Percentiles rank a stretch among this genome's conserved stretches.
phyloP scores from a whole-genome alignment of 768 basidiomycete genomes.

The Gymnopilus dilepis region DNA sequence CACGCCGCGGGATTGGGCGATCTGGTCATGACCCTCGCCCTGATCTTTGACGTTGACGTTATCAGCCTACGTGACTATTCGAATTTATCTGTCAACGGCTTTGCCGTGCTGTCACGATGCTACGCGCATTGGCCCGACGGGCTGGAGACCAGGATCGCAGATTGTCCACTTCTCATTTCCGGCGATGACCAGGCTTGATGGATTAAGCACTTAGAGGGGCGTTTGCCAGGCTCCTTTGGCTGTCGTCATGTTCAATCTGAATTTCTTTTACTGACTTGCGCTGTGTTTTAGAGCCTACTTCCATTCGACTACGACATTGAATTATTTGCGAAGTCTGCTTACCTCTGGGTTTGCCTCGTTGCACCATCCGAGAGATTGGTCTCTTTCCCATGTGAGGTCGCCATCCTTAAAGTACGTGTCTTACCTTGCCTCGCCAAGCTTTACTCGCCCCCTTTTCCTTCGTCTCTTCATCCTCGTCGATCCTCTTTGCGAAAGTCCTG shows the following conservation, averaged over 20 bases:
- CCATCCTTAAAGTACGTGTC: constrained; percentile 23
- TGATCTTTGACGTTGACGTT: constrained; percentile 1
- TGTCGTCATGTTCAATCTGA: neutral
- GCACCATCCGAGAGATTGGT: constrained; percentile 91
- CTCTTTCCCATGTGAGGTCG: constrained; percentile 76
- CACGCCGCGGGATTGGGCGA: neutral
- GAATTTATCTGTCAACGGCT: neutral
- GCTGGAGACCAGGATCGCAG: neutral
- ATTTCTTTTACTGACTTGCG: neutral
- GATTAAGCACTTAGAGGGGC: neutral
- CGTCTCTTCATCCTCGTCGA: neutral
- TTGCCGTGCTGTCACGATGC: neutral
- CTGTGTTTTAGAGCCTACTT: constrained; percentile 80
- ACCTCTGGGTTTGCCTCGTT: constrained; percentile 94
- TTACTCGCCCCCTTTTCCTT: neutral
- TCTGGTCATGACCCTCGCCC: neutral
- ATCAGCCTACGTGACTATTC: neutral
- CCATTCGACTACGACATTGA: constrained; percentile 92
- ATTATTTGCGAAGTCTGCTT: constrained; percentile 88
- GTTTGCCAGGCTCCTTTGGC: neutral
- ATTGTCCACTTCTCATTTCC: neutral
- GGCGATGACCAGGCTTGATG: neutral
- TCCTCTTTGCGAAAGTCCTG: neutral
- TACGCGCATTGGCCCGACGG: neutral
- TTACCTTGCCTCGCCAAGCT: neutral